A percentile compares a stretch with the other conserved stretches of the same genome.
These are phyloP conservation scores for Lecanicillium sp. DNA, from an alignment of 2,329 filamentous ascomycete genomes.

Conservation along the genomic window DNA sequence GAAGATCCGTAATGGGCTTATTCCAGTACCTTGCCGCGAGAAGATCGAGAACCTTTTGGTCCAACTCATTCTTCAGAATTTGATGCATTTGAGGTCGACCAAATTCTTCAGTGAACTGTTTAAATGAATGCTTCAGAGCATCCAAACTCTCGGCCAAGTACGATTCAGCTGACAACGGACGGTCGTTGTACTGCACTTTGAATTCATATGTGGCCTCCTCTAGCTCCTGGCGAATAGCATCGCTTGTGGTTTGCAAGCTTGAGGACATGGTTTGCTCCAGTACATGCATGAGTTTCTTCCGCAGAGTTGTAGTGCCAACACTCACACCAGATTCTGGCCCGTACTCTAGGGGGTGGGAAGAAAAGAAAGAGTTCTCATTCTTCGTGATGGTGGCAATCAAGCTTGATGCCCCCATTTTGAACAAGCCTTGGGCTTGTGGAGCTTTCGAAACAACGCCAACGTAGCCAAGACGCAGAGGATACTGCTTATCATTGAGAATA, in stretches of 20 bases:
- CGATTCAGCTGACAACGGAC: slow-evolving; percentile 88
- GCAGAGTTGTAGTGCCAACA: slow-evolving; percentile 78
- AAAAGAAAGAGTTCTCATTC: slow-evolving; percentile 86
- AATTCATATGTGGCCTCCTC: slow-evolving; percentile 98
- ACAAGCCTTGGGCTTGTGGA: slow-evolving; percentile 64
- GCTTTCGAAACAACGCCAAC: slow-evolving; percentile 89
- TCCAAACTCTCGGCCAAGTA: slow-evolving; percentile 94
- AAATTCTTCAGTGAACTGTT: slow-evolving; percentile 84
- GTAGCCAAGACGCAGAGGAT: slow-evolving; percentile 90
- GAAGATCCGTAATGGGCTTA: slow-evolving; percentile 82
- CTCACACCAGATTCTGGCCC: slow-evolving; percentile 65
- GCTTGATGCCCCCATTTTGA: slow-evolving; percentile 75
- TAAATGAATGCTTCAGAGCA: slow-evolving; percentile 96
- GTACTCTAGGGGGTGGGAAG: slow-evolving; percentile 73
- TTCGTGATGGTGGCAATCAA: slow-evolving; percentile 75
- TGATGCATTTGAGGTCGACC: slow-evolving; percentile 84
- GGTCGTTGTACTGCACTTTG: slow-evolving; percentile 98
- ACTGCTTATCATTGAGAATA: slow-evolving; percentile 84
- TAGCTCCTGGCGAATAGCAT: slow-evolving; percentile 89
- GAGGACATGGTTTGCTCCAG: slow-evolving; percentile 96
- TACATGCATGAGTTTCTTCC: slow-evolving; percentile 95
- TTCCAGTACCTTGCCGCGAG: slow-evolving; percentile 97
- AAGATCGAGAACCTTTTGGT: slow-evolving; percentile 90
- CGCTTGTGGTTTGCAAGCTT: slow-evolving; percentile 80
- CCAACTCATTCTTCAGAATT: slow-evolving; percentile 83